Evolutionary conservation across 805 yeast genomes (phyloP).

Genomic region (Wickerhamomyces canadensis): DNA sequence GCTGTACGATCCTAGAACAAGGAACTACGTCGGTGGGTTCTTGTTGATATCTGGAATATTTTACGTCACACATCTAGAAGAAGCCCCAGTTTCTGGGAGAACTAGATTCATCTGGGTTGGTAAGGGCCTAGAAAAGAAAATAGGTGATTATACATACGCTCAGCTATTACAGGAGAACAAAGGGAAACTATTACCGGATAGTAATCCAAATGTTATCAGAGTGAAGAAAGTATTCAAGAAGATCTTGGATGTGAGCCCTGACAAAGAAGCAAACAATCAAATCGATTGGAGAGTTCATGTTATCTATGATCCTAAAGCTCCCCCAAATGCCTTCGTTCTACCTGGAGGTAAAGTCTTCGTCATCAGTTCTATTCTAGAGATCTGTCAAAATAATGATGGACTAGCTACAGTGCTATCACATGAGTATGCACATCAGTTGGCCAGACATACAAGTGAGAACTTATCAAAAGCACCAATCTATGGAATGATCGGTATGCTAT

Average conservation of each 20-base stretch:
- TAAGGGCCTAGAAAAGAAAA: conserved; percentile 50
- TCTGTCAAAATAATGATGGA: conserved; percentile 81
- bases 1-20: conserved; percentile 22
- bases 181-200: conserved; percentile 49
- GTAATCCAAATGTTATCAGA: conserved; percentile 51
- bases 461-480: conserved; percentile 73
- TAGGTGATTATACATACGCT: conserved; percentile 61
- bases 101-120: conserved; percentile 68
- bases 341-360: conserved; percentile 97
- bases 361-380: conserved; percentile 68
- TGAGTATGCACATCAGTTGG: conserved; percentile 91
- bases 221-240: conserved; percentile 61
- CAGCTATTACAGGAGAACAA: conserved; percentile 53
- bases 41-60: conserved; percentile 31
- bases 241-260: conserved; percentile 52
- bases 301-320: conserved; percentile 59
- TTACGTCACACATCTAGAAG: conserved; percentile 54
- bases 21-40: conserved; percentile 28
- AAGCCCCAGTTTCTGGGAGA: conserved; percentile 79
- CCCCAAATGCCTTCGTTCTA: conserved; percentile 94
- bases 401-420: conserved; percentile 93
- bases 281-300: conserved; percentile 78
- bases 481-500: conserved; percentile 42
- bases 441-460: conserved; percentile 85
- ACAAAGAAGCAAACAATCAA: conserved; percentile 21